A percentile compares a stretch with the other conserved stretches of the same genome.
Conservation (phyloP, 306 rosid genomes). For the Trifolium pratense region DNA sequence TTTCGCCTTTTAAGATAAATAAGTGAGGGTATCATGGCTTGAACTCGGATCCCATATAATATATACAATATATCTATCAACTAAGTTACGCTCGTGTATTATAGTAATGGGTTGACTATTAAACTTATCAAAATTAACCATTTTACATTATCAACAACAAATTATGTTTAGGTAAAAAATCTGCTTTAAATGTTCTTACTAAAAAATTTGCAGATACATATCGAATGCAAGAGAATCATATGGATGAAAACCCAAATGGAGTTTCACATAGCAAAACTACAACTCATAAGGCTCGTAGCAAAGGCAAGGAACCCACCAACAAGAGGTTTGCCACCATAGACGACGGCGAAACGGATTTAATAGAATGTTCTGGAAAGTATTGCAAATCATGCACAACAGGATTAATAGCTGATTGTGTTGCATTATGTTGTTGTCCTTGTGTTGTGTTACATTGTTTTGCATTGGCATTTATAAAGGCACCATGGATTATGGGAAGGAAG, state of each 20-base stretch:
- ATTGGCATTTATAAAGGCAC: constrained; percentile 66
- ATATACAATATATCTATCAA: too few species aligned
- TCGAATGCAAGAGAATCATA: constrained; percentile 6
- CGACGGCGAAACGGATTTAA: constrained; percentile 44
- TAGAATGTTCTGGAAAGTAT: constrained; percentile 63
- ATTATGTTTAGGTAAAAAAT: not conserved
- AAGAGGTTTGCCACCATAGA: constrained; percentile 33
- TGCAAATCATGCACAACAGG: constrained; percentile 69
- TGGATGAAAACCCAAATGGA: constrained; percentile 42
- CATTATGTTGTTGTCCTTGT: constrained; percentile 81
- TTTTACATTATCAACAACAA: not conserved
- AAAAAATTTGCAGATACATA: constrained; percentile 40
- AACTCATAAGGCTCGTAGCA: not conserved
- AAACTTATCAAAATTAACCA: not conserved
- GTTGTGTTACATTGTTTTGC: constrained; percentile 64
- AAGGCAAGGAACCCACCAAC: not conserved
- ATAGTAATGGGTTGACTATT: too few species aligned
- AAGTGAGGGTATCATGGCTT: too few species aligned
- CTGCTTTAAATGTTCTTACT: not conserved
- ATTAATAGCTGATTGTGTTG: constrained; percentile 70
- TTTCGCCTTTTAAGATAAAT: too few species aligned
- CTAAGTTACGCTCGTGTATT: too few species aligned
- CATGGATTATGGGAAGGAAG: constrained; percentile 61
- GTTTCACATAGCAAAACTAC: constrained; percentile 11
- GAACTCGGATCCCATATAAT: too few species aligned